phyloP scores from a whole-genome alignment of 202 grass and related monocot species.

The Zoysia matrella region DNA sequence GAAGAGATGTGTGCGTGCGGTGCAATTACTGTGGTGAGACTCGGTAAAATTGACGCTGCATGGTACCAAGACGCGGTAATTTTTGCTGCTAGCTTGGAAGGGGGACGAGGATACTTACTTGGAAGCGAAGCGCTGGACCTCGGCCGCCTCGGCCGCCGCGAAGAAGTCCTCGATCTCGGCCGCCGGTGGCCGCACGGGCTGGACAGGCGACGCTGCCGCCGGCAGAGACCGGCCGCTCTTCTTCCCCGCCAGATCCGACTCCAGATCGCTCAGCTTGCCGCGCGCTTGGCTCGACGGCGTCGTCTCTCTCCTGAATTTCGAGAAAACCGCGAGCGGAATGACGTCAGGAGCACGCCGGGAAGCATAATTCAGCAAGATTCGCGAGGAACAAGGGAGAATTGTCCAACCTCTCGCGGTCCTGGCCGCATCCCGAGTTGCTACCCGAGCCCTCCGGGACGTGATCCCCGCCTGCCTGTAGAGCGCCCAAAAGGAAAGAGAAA shows the following conservation, averaged over 20 bases:
- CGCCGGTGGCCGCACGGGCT: conserved; percentile 44
- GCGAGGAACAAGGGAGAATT: background rate
- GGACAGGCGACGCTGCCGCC: background rate
- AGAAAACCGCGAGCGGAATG: conserved; percentile 18
- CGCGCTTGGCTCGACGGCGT: conserved; percentile 52
- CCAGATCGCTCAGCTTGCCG: conserved; percentile 65
- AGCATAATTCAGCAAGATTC: conserved; percentile 43
- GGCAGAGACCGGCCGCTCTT: conserved; percentile 16
- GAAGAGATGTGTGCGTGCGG: background rate
- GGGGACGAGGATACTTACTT: conserved; percentile 56
- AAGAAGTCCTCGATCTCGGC: conserved; percentile 89
- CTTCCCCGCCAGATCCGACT: conserved; percentile 54
- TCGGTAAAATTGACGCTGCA: conserved; percentile 4
- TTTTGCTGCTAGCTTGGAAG: background rate
- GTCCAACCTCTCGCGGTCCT: conserved; percentile 60
- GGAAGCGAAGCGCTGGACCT: conserved; percentile 68
- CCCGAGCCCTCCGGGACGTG: conserved; percentile 37
- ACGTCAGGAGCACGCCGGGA: conserved; percentile 12
- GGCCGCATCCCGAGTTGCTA: conserved; percentile 40
- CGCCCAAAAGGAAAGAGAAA: conserved; percentile 16
- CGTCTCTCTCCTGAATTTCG: conserved; percentile 61
- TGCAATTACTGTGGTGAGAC: background rate
- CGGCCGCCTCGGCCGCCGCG: conserved; percentile 59
- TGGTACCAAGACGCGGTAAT: conserved; percentile 16
- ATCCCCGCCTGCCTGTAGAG: conserved; percentile 43